Evolutionary conservation across 306 rosid species (phyloP), one percentile per base, ranked within the genome.

Genomic region (Purshia tridentata): DNA sequence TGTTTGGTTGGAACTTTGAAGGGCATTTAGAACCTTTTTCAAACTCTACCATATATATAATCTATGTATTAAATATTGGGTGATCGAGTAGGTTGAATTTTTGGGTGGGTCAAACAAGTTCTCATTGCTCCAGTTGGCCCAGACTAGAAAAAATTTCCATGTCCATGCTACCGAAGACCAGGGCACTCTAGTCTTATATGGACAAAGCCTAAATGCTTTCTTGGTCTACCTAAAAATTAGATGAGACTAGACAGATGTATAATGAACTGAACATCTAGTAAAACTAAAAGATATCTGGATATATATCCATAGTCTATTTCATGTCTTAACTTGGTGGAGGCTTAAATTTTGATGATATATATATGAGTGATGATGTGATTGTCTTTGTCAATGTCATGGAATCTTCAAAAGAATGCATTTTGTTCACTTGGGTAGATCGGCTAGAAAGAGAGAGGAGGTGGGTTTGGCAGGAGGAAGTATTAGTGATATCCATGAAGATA

Each of bases 1-100:
- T 39, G 54, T 77, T 71, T 77, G 46, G 72, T 82, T 80, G 81
- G 76, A 20, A 42, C 54, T 70, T 67, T 57, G 10, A 23, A 15
- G 55, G 70, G 70, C 55, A 65, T 22, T 22, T 22, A 20, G 13
- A 66, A 29, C 35, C 41, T 20, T 13, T 47, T 47, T 22, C 19
- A 47, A 47, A 16, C 35, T 29, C 11, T 9, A 10, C 5, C 18
- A 54, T 54, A 54, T 54, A 54, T 8, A 54, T 16, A 29, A 29
- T 8, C 29, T 54, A 7, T 58, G 64, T 42, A 58, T 23, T 12
- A 13, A 22, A 42, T 58, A 13, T 4, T 39, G 41, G 63, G 60
- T 3, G 61, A n/a, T n/a, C n/a, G n/a, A 20, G 39, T 6, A 8
- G 2, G 35, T 3, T 29, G 2, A 8, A 44, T 8, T 44, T 44